phyloP scores from a whole-genome alignment of 805 yeast genomes.

The Zygoascus biomembranicola region DNA sequence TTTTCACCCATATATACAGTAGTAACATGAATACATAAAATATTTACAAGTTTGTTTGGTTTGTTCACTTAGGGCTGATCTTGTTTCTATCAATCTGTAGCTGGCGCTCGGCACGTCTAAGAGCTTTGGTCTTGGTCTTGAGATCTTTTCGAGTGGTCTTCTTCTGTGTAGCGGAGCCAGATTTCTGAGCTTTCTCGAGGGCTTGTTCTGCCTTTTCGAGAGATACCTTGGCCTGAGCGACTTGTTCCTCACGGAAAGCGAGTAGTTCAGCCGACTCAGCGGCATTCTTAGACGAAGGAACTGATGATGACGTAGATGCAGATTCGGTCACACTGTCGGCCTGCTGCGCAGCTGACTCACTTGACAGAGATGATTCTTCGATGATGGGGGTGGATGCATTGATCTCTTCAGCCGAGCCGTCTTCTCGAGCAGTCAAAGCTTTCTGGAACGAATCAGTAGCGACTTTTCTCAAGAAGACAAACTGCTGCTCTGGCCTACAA shows the following conservation, averaged over 20 bases:
- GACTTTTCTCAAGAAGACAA: conserved; percentile 15
- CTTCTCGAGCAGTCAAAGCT: not conserved
- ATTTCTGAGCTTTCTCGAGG: not conserved
- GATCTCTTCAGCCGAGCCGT: not conserved
- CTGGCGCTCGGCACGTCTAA: conserved; percentile 2
- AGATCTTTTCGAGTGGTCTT: not conserved
- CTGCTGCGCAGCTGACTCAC: not conserved
- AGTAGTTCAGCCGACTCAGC: not conserved
- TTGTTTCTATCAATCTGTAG: not conserved
- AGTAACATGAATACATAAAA: not conserved
- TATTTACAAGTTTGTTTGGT: not conserved
- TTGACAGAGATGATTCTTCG: not conserved
- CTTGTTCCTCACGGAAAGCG: not conserved
- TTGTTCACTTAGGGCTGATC: not conserved
- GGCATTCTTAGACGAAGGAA: not conserved
- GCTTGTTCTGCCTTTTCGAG: not conserved
- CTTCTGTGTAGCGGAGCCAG: not conserved
- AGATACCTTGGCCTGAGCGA: not conserved
- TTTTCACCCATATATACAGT: not conserved
- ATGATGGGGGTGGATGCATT: not conserved
- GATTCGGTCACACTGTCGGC: not conserved
- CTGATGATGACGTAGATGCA: not conserved
- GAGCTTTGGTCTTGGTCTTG: conserved; percentile 1
- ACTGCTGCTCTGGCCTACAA: conserved; percentile 17
- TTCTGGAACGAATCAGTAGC: conserved; percentile 6